Percentiles rank a stretch among this genome's conserved stretches.
phyloP scores from a whole-genome alignment of 768 basidiomycete genomes.

The Kwoniella sp. region DNA sequence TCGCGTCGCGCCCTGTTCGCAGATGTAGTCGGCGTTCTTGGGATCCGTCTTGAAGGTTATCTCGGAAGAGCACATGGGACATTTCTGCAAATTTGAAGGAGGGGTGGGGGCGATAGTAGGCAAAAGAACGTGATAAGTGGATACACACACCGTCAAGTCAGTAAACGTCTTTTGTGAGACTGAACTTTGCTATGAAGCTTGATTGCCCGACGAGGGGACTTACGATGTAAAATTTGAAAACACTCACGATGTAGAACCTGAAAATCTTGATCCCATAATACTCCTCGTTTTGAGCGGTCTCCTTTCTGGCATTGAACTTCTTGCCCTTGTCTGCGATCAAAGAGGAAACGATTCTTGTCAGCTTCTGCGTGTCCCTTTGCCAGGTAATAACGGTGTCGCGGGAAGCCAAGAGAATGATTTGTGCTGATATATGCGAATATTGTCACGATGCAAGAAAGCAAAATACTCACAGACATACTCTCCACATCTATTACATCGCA shows the following conservation, averaged over 20 bases:
- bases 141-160: neutral
- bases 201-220: neutral
- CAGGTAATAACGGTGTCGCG: too few relatives aligned
- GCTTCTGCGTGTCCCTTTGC: neutral
- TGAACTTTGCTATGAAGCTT: too few relatives aligned
- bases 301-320: constrained; percentile 98
- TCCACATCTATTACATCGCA: constrained; percentile 84
- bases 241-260: constrained; percentile 55
- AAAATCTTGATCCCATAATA: constrained; percentile 90
- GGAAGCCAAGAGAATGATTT: too few relatives aligned
- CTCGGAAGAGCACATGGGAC: constrained; percentile 93
- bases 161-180: too few relatives aligned
- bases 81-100: constrained; percentile 60
- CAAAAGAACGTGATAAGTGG: neutral
- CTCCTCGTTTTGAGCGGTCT: constrained; percentile 95
- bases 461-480: constrained; percentile 72
- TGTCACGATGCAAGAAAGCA: neutral
- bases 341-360: neutral
- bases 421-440: too few relatives aligned
- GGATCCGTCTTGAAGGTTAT: constrained; percentile 99
- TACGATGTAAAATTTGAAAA: neutral
- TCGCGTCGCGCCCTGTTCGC: constrained; percentile 94
- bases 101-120: neutral
- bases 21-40: constrained; percentile 63
- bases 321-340: constrained; percentile 79